Base-by-base conservation (phyloP, 192 early-diverging fungal genomes). In the Jimgerdemannia flammicorona region DNA sequence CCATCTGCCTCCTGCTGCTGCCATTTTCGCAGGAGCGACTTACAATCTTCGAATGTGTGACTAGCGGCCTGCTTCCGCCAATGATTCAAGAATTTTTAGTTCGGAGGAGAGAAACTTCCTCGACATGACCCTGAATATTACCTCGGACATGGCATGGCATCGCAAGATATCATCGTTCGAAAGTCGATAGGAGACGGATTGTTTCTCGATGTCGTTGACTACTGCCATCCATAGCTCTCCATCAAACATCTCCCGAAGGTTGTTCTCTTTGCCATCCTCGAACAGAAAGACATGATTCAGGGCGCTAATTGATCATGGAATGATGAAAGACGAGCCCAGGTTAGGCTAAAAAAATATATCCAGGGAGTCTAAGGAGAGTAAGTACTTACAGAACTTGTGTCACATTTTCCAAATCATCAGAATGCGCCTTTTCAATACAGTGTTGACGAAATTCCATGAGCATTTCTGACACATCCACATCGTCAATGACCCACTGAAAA, bases 221-320 rank as follows among this genome's bases (percentile, higher is more conserved):
- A 75, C 49, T 19, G 43, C 64, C 40, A 41, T 75, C 11, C 44
- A 70, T 29, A 41, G 70, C 70, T 8, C 43, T 7, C n/a, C n/a
- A 70, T 54, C 43, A 49, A 70, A 63, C 43, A 66, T 66, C 49
- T 69, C 41, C 39, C 9, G 43, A 40, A 75, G 7, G 1, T 44
- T 14, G 49, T 18, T 67, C 14, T 8, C 17, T 42, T 40, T 10
- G 49, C 69, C 70, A 1, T 75, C 4, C 39, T 75, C 74, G 3
- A 75, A 43, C 69, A 75, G 20, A 54, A 75, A 67, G 43, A 75
- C 49, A 68, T 69, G 44, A 75, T 68, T 75, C 17, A 75, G 18
- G 42, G 74, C 44, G 11, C 74, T 75, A 75, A n/a, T n/a, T n/a
- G n/a, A n/a, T n/a, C n/a, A n/a, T n/a, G n/a, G n/a, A n/a, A n/a